Evolutionary conservation across 1,284 basidiomycete species (phyloP).

Genomic region (Phenoliferia sp.): DNA sequence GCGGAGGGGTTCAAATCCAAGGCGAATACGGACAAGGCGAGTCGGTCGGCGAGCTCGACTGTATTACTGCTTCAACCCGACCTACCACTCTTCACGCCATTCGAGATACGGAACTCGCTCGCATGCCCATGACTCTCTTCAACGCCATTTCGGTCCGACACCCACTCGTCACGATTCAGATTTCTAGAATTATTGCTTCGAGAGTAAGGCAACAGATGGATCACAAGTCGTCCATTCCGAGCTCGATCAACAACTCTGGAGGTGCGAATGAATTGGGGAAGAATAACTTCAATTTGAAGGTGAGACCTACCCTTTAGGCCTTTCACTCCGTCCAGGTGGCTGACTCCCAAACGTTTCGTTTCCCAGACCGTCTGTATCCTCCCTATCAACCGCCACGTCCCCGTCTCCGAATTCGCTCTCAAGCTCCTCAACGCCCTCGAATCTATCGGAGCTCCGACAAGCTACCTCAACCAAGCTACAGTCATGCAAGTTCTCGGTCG

Average conservation of each 20-base stretch:
- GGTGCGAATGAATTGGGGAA: constrained; percentile 48
- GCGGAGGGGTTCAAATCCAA: constrained; percentile 68
- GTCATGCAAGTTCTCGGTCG: constrained; percentile 82
- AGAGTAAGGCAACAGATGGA: constrained; percentile 80
- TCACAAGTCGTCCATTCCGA: constrained; percentile 36
- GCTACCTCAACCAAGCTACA: constrained; percentile 84
- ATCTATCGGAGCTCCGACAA: constrained; percentile 78
- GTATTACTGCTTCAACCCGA: constrained; percentile 85
- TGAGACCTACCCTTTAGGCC: background rate
- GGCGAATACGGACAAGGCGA: constrained; percentile 90
- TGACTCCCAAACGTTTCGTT: background rate
- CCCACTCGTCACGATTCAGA: constrained; percentile 92
- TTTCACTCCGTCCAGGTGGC: background rate
- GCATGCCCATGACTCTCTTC: constrained; percentile 96
- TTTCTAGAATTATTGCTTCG: constrained; percentile 87
- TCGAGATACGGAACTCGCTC: constrained; percentile 93
- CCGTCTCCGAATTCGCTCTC: constrained; percentile 77
- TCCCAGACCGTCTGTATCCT: constrained; percentile 77
- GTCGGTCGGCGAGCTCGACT: constrained; percentile 68
- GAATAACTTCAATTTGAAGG: constrained; percentile 79
- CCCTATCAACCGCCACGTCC: constrained; percentile 73
- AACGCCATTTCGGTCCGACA: constrained; percentile 79
- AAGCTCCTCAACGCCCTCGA: constrained; percentile 84
- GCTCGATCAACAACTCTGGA: constrained; percentile 26
- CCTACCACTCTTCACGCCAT: constrained; percentile 94